A percentile compares a stretch with the other conserved stretches of the same genome.
Conservation (phyloP, 108 stramenopile genomes). For the Nannochloropsis oceanica region DNA sequence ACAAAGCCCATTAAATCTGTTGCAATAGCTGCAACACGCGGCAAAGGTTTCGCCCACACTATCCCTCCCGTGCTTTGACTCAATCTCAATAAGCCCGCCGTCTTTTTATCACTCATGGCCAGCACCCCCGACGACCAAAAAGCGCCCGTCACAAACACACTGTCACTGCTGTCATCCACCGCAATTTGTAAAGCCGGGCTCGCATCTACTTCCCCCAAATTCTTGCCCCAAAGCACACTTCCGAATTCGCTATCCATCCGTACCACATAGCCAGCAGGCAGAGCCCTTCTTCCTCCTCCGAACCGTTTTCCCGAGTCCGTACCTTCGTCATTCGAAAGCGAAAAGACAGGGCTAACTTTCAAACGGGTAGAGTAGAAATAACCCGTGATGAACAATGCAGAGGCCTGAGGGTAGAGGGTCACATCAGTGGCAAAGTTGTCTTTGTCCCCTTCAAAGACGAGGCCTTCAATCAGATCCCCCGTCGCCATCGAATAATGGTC, state of each 20-base stretch:
- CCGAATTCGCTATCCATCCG: background rate
- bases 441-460: background rate
- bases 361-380: background rate
- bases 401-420: background rate
- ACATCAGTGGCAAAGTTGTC: background rate
- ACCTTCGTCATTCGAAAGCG: background rate
- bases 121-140: background rate
- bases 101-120: background rate
- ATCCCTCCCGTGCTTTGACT: background rate
- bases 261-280: background rate
- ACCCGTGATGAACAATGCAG: background rate
- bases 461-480: background rate
- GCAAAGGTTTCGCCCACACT: background rate
- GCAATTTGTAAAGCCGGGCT: background rate
- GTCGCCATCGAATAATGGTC: background rate
- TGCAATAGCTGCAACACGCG: background rate
- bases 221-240: background rate
- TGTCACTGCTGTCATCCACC: background rate
- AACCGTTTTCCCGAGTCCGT: background rate
- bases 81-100: background rate
- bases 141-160: background rate
- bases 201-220: background rate
- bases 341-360: background rate
- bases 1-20: background rate
- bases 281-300: background rate